phyloP scores from a whole-genome alignment of 106 monocot genomes.

The Alisma plantagoaquatica region DNA sequence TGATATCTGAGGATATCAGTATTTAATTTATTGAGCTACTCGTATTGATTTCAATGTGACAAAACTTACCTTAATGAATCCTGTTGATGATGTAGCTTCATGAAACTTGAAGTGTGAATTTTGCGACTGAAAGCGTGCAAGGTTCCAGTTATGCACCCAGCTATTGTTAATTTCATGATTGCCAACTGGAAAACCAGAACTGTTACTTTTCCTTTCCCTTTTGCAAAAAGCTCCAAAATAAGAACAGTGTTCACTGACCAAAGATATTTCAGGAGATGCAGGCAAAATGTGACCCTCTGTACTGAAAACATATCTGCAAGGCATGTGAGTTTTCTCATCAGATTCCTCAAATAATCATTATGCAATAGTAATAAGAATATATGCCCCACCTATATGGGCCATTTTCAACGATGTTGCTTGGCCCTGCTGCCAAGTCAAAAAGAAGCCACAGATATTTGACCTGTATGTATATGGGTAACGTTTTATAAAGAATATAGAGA shows the following conservation, averaged over 20 bases:
- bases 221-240: conserved; percentile 89
- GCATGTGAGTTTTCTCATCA: too few relatives aligned
- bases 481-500: too few relatives aligned
- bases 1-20: not conserved
- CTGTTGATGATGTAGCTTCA: conserved; percentile 20
- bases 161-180: conserved; percentile 53
- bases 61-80: conserved; percentile 53
- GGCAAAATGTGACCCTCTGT: conserved; percentile 95
- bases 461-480: conserved; percentile 24
- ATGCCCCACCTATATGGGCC: conserved; percentile 89
- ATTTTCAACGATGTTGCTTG: conserved; percentile 91
- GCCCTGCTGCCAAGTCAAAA: conserved; percentile 92
- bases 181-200: conserved; percentile 4
- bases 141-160: conserved; percentile 3
- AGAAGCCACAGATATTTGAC: conserved; percentile 99
- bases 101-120: conserved; percentile 8
- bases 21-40: not conserved
- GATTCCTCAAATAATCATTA: too few relatives aligned
- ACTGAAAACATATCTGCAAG: conserved; percentile 79
- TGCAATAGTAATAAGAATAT: too few relatives aligned
- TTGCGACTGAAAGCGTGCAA: conserved; percentile 3
- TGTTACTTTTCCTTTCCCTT: conserved; percentile 20
- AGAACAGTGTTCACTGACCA: conserved; percentile 72
- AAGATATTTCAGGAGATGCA: conserved; percentile 81
- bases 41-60: not conserved